Percentiles rank a stretch among this genome's conserved stretches.
Conservation (phyloP, 345 rosid species). For the Brassica carinata region DNA sequence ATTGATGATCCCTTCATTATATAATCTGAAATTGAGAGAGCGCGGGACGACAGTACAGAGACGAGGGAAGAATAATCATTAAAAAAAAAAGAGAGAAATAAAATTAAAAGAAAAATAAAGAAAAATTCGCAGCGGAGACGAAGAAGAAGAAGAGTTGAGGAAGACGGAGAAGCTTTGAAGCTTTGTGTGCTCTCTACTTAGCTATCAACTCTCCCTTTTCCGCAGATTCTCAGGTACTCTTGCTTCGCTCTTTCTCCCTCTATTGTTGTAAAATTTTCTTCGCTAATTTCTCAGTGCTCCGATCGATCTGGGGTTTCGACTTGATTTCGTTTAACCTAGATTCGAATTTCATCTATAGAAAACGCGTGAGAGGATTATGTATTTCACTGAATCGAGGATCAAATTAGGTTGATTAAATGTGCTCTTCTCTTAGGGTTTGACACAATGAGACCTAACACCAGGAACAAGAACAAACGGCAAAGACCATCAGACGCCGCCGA, state of each 20-base stretch:
- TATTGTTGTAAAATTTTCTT: neutral
- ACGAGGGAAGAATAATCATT: neutral
- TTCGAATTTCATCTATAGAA: conserved; percentile 26
- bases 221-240: conserved; percentile 29
- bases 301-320: conserved; percentile 26
- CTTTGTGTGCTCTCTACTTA: conserved; percentile 25
- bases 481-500: conserved; percentile 52
- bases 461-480: conserved; percentile 69
- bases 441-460: conserved; percentile 74
- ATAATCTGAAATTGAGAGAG: conserved; percentile 38
- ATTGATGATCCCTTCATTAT: conserved; percentile 4
- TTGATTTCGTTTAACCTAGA: conserved; percentile 24
- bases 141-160: conserved; percentile 26
- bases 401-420: conserved; percentile 2
- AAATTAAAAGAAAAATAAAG: neutral
- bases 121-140: conserved; percentile 7
- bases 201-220: neutral
- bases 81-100: neutral
- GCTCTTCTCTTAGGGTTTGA: conserved; percentile 31
- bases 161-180: conserved; percentile 22
- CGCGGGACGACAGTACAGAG: conserved; percentile 40
- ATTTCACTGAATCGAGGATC: neutral
- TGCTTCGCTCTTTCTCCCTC: neutral
- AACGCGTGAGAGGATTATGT: neutral
- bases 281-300: conserved; percentile 17